Evolutionary conservation across 1,284 basidiomycete species (phyloP).

Genomic region (Hypsizygus ulmarius): DNA sequence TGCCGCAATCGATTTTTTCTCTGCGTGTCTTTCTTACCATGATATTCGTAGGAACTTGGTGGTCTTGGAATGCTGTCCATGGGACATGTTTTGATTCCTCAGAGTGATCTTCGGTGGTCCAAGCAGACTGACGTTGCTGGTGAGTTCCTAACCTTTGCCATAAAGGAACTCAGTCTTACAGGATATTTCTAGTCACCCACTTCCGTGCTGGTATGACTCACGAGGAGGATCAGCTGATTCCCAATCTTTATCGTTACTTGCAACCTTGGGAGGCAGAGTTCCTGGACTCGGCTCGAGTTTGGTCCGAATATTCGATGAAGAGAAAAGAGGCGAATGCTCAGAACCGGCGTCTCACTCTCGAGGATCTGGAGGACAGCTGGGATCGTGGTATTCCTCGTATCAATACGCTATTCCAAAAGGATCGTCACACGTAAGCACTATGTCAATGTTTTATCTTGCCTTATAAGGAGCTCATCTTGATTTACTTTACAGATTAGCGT

Average conservation of each 20-base stretch:
- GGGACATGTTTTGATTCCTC: conserved; percentile 98
- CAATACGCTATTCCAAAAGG: conserved; percentile 97
- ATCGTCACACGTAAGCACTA: conserved; percentile 81
- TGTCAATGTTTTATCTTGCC: background rate
- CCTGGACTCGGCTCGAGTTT: conserved; percentile 95
- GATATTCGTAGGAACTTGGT: conserved; percentile 72
- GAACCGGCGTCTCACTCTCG: conserved; percentile 94
- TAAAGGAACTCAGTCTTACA: conserved; percentile 18
- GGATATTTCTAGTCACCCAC: conserved; percentile 66
- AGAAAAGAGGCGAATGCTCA: conserved; percentile 98
- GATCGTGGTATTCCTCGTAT: conserved; percentile 98
- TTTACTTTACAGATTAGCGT: conserved; percentile 71
- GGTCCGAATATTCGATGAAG: conserved; percentile 99
- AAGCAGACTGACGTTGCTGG: conserved; percentile 97
- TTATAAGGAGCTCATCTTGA: conserved; percentile 7
- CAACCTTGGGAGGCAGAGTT: conserved; percentile 99
- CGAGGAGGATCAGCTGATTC: conserved; percentile 93
- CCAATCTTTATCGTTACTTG: conserved; percentile 96
- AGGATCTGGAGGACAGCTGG: conserved; percentile 97
- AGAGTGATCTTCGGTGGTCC: conserved; percentile 95
- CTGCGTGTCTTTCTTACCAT: conserved; percentile 2
- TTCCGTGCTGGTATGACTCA: conserved; percentile 98
- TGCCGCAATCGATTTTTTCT: conserved; percentile 11
- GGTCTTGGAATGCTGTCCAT: conserved; percentile 99
- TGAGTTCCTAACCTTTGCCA: conserved; percentile 26